Conservation (phyloP, 1,284 basidiomycete species). For the Pisolithus thermaeus region DNA sequence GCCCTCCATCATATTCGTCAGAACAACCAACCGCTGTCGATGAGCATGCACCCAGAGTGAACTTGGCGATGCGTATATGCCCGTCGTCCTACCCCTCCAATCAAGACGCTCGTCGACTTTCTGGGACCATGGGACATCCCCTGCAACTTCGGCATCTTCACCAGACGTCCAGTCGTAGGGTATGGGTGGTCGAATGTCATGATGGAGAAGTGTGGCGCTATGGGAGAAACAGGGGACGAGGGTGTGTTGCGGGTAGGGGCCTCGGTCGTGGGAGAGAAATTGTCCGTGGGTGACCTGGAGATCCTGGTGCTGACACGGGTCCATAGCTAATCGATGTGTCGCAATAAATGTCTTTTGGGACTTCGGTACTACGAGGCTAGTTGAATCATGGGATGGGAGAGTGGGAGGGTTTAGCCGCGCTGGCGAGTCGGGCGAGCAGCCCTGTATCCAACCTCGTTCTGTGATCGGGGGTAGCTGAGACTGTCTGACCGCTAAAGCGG, state of each 20-base stretch:
- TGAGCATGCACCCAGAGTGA: constrained; percentile 51
- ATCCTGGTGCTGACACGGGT: constrained; percentile 54
- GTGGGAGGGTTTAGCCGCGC: constrained; percentile 11
- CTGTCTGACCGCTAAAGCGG: constrained; percentile 18
- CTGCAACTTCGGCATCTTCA: constrained; percentile 27
- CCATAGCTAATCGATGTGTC: constrained; percentile 49
- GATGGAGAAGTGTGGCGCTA: constrained; percentile 50
- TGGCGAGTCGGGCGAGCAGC: constrained; percentile 21
- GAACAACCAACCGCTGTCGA: constrained; percentile 31
- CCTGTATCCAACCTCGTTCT: constrained; percentile 18
- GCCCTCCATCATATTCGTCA: constrained; percentile 30
- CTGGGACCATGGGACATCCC: constrained; percentile 50
- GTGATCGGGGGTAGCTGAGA: constrained; percentile 17
- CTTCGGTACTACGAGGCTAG: constrained; percentile 11
- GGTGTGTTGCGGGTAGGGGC: constrained; percentile 42
- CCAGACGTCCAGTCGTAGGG: constrained; percentile 39
- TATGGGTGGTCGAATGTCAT: constrained; percentile 54
- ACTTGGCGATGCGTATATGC: constrained; percentile 42
- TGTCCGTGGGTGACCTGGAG: constrained; percentile 48
- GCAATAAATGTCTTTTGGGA: constrained; percentile 47
- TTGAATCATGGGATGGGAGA: constrained; percentile 6
- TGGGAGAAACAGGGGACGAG: constrained; percentile 54
- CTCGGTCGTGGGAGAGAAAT: constrained; percentile 47
- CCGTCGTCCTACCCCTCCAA: constrained; percentile 67
- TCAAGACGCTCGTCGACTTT: constrained; percentile 50